Conservation (phyloP, 164 flowering plant genomes). For the Annona squamosa region DNA sequence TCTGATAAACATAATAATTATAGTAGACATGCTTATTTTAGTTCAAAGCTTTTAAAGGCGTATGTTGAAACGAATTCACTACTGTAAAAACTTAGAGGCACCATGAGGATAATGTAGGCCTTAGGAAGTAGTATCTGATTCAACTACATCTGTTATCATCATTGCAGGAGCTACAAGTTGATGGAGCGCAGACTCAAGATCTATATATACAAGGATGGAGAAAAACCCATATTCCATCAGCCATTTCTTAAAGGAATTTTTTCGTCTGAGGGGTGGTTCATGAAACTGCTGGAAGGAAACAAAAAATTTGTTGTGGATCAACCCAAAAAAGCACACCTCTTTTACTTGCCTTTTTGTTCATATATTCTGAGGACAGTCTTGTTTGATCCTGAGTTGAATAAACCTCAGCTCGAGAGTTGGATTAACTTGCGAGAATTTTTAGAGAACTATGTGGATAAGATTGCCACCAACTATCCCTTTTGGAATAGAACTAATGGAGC, state of each 20-base stretch:
- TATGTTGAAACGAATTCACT: neutral
- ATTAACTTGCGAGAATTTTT: neutral
- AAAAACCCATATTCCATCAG: conserved; percentile 12
- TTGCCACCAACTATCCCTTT: conserved; percentile 24
- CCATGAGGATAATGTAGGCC: neutral
- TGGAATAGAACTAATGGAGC: conserved; percentile 33
- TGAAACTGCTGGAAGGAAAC: conserved; percentile 14
- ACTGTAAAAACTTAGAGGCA: neutral
- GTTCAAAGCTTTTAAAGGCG: neutral
- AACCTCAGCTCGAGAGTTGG: neutral
- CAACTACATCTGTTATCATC: neutral
- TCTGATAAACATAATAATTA: neutral
- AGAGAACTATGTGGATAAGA: conserved; percentile 7
- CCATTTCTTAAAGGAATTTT: conserved; percentile 10
- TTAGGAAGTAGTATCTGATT: neutral
- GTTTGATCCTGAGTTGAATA: conserved; percentile 2
- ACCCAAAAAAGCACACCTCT: conserved; percentile 12
- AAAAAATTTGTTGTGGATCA: conserved; percentile 8
- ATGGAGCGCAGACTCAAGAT: conserved; percentile 13
- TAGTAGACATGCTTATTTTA: neutral
- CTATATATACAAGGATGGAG: conserved; percentile 11
- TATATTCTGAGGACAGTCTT: neutral
- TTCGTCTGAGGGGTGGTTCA: conserved; percentile 17
- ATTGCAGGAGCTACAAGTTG: conserved; percentile 13
- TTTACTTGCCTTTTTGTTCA: conserved; percentile 13